These are phyloP conservation scores for Termitomyces sp. DNA, from an alignment of 768 basidiomycete species.

Conservation along the genomic window DNA sequence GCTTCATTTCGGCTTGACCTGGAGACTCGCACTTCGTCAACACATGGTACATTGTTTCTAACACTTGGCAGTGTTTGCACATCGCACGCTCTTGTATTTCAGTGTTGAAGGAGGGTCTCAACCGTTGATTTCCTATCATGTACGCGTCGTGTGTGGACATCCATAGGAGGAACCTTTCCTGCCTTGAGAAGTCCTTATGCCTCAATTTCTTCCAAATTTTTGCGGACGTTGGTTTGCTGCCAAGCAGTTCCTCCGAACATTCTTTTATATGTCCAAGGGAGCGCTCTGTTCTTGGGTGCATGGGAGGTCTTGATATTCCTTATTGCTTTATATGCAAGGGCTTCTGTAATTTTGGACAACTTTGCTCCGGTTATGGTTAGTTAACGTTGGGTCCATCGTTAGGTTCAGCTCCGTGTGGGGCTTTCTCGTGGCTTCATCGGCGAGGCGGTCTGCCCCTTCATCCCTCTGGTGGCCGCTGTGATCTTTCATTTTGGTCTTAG, in stretches of 20 bases:
- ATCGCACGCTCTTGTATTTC: not conserved
- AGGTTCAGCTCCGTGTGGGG: not conserved
- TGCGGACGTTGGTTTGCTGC: not conserved
- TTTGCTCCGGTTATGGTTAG: not conserved
- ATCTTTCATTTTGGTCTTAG: not conserved
- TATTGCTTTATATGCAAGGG: not conserved
- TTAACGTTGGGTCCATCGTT: not conserved
- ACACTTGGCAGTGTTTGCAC: not conserved
- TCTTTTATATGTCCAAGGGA: not conserved
- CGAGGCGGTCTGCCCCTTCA: not conserved
- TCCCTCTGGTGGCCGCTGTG: not conserved
- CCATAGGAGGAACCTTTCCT: not conserved
- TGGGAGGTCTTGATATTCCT: not conserved
- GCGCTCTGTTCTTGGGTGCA: not conserved
- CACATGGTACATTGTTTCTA: constrained; percentile 1
- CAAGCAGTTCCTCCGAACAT: not conserved
- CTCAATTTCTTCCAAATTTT: not conserved
- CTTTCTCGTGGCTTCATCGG: not conserved
- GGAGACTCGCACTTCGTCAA: not conserved
- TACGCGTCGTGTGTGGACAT: constrained; percentile 1
- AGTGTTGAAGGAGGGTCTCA: not conserved
- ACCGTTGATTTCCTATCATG: not conserved
- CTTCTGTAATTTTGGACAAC: not conserved
- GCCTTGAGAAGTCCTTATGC: not conserved
- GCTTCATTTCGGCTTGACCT: not conserved